Base-by-base conservation (phyloP, 306 rosid species). In the Crotalaria pallida region DNA sequence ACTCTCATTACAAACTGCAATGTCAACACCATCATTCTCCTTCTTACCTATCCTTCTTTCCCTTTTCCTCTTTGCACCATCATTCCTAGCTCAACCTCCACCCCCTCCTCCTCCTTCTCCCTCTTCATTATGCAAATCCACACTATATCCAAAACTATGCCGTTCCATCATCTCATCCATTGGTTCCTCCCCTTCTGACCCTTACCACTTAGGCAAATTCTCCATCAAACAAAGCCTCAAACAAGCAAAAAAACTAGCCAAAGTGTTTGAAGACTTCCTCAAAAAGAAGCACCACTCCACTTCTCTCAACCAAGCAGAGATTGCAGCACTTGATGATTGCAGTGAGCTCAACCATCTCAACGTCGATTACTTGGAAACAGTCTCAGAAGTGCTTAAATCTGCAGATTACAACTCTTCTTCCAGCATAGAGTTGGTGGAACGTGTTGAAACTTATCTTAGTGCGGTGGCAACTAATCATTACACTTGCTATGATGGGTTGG, bases 381-480 rank as follows among this genome's bases (percentile, higher is more conserved):
- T 83, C 8, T 21, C 72, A 0, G 43, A 44, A 1, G 84, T 74
- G 29, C 81, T 86, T 6, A 71, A 58, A 7, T 49, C 85, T 0
- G 43, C 73, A 0, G 16, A 27, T 38, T 10, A 38, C 10, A 10
- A 38, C 10, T 38, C 44, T 4, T 17, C 67, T 0, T 17, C 55
- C 5, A 47, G 45, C 31, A 38, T 40, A 13, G 84, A 71, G 57
- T 43, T 86, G 33, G 88, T 84, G 8, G 87, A 85, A 21, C 71
- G 61, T 2, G 66, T 87, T 0, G 80, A 79, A 67, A 84, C 93
- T 1, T 61, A 79, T 59, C 74, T 88, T 15, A 88, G 96, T 33
- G 96, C 91, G 2, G 83, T 87, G n/a, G 87, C 88, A 13, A 92
- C 96, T 1, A 92, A 92, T 60, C 96, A 89, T 7, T 85, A 87